phyloP scores from a whole-genome alignment of 2,329 filamentous ascomycete genomes.

The Lecanosticta acicola region DNA sequence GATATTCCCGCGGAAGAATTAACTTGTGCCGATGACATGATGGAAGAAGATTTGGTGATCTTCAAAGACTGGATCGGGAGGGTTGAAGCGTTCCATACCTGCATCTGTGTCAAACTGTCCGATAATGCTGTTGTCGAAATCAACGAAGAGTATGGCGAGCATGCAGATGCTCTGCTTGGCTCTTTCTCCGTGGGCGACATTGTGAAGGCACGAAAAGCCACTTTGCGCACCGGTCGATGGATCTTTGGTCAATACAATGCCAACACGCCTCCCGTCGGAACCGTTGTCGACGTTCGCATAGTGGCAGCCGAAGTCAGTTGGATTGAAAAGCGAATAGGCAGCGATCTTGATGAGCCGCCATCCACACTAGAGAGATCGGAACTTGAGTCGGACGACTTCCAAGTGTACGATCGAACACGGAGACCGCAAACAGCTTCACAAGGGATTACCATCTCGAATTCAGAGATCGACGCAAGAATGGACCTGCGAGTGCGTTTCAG shows the following conservation, averaged over 20 bases:
- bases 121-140: conserved; percentile 53
- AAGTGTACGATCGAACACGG: conserved; percentile 39
- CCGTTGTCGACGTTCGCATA: conserved; percentile 48
- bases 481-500: conserved; percentile 48
- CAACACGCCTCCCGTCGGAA: conserved; percentile 46
- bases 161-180: conserved; percentile 20
- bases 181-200: conserved; percentile 45
- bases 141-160: conserved; percentile 39
- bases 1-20: conserved; percentile 31
- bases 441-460: conserved; percentile 28
- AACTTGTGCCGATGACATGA: conserved; percentile 31
- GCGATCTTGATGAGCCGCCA: conserved; percentile 24
- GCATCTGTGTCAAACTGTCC: conserved; percentile 47
- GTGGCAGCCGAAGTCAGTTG: conserved; percentile 47
- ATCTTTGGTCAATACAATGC: conserved; percentile 48
- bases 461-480: conserved; percentile 30
- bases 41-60: conserved; percentile 49
- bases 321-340: conserved; percentile 41
- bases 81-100: conserved; percentile 46
- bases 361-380: conserved; percentile 31
- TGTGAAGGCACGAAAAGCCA: conserved; percentile 48
- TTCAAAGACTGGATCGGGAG: conserved; percentile 53
- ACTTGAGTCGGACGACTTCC: conserved; percentile 39
- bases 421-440: conserved; percentile 8
- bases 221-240: conserved; percentile 49